Base-by-base conservation (phyloP, 768 basidiomycete species). In the Pisolithus orientalis region DNA sequence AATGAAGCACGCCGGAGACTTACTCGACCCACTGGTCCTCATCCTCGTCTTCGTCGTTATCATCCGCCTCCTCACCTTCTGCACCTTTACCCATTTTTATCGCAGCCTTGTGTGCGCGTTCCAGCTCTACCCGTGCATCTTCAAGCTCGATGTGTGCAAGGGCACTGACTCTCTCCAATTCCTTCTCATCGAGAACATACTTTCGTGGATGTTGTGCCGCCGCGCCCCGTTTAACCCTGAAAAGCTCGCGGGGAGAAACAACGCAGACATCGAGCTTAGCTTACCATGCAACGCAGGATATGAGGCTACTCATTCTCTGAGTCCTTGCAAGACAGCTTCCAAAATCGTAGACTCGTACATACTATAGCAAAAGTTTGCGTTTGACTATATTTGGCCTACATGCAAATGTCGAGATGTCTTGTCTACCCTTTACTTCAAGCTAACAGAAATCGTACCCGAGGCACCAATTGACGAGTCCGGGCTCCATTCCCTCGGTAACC, bases 111-210 rank as follows among this genome's bases (percentile, higher is more conserved):
- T 87, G 87, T 29, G 90, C 90, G 27, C 84, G 79, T 72, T 90
- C 83, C 16, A 94, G 78, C 67, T 94, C 94, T 58, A 82, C 74
- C 51, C 84, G 83, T 8, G 94, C 94, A 74, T 94, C 92, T 57
- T 95, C 93, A 29, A 95, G 80, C 63, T 94, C 87, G 52, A 93
- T 87, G 49, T 83, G 73, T 13, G 94, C 92, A 25, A 99, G 78
- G 21, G 85, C 77, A 58, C 91, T 92, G 47, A 98, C 90, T 25
- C 96, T 83, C 63, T 87, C 83, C 11, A 98, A 76, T 69, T 99
- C 96, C 48, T 80, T 72, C 62, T 94, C 90, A 62, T 96, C 92
- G 29, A 98, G 82, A 48, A 87, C 78, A 68, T 98, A 98, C 73
- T 89, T 92, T 63, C 74, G 70, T 2, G 96, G 95, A 58, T 93